Percentiles rank a stretch among this genome's conserved stretches.
phyloP scores from a whole-genome alignment of 345 rosid species.

The Eucalyptus coolabah region DNA sequence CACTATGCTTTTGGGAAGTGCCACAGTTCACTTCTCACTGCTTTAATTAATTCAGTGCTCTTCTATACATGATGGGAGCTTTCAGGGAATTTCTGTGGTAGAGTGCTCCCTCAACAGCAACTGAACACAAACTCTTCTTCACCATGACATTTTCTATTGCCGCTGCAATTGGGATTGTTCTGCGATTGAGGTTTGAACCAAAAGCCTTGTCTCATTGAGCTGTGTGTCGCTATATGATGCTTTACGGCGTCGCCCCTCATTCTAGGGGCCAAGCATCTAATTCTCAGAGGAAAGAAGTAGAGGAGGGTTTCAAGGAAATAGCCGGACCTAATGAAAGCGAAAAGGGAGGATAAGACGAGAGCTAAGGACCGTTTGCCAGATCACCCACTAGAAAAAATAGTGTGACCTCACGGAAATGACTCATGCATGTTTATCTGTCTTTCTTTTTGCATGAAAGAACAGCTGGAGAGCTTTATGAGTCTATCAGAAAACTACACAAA shows the following conservation, averaged over 20 bases:
- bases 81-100: neutral
- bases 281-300: neutral
- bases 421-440: neutral
- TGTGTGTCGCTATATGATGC: accelerated
- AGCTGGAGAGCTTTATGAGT: neutral
- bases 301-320: neutral
- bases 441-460: neutral
- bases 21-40: neutral
- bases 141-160: neutral
- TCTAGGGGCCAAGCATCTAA: neutral
- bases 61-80: neutral
- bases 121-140: neutral
- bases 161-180: neutral
- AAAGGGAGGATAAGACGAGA: neutral
- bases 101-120: neutral
- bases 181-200: neutral
- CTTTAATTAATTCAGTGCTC: neutral
- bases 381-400: neutral
- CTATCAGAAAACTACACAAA: neutral
- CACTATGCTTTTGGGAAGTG: neutral
- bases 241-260: neutral
- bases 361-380: neutral
- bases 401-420: neutral
- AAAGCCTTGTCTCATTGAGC: neutral
- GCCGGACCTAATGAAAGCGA: neutral